Percentiles rank a stretch among this genome's conserved stretches.
phyloP scores from a whole-genome alignment of 495 filamentous ascomycete species.

The Penicillium manginii region DNA sequence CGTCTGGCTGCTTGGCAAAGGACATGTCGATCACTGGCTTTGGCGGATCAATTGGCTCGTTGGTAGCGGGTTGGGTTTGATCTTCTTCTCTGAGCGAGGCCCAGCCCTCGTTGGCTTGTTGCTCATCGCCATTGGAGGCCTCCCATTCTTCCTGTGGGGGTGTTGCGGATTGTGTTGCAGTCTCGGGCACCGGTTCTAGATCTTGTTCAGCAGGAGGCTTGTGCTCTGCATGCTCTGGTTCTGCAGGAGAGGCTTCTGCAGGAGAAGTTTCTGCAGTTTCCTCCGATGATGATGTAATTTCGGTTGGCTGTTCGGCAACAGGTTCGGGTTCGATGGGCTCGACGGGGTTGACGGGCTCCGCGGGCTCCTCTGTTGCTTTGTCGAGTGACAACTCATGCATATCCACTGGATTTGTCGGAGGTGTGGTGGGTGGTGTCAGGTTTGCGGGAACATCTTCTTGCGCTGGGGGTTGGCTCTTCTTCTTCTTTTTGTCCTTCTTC shows the following conservation, averaged over 20 bases:
- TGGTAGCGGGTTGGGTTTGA: constrained; percentile 3
- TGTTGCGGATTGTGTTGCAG: neutral
- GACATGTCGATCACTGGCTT: constrained; percentile 48
- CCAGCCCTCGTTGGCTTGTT: constrained; percentile 6
- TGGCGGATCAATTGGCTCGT: constrained; percentile 14
- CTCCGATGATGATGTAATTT: neutral
- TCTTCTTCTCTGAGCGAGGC: neutral
- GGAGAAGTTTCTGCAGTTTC: neutral
- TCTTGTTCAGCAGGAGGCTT: neutral
- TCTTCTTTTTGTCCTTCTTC: constrained; percentile 26
- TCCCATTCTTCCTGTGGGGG: neutral
- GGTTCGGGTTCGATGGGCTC: constrained; percentile 3
- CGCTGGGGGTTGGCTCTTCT: neutral
- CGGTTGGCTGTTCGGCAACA: neutral
- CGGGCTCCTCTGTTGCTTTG: constrained; percentile 12
- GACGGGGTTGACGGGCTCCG: neutral
- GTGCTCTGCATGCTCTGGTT: constrained; percentile 1
- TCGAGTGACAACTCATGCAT: constrained; percentile 13
- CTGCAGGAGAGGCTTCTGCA: neutral
- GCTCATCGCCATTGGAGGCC: neutral
- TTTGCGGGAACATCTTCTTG: constrained; percentile 29
- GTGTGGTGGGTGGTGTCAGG: constrained; percentile 48
- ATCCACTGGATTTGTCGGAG: constrained; percentile 39
- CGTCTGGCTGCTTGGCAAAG: constrained; percentile 41
- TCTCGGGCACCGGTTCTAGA: constrained; percentile 1